Evolutionary conservation across 495 filamentous ascomycete species (phyloP), one percentile per base, ranked within the genome.

Genomic region (Penicillium dipodomyicola): DNA sequence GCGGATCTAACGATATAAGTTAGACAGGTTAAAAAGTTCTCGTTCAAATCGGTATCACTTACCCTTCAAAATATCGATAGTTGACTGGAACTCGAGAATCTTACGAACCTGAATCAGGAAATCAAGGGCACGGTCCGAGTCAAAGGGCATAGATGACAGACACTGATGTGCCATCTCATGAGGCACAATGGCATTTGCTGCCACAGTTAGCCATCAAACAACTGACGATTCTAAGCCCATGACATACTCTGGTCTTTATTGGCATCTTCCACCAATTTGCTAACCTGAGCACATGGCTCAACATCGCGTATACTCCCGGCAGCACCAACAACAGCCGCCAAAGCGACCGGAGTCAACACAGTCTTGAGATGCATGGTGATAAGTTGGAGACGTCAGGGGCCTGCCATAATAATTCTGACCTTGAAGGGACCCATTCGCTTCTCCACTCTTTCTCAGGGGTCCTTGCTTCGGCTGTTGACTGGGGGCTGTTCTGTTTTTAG

Each of bases 61-160:
- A 63, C 67, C 10, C 10, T 80, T 83, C 9, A 85, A 69, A 63
- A 81, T 80, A 19, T 74, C 72, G 17, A 83, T 47, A 0, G 82
- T 85, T 29, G 72, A 80, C 55, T 86, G 83, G 47, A 84, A 84
- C 61, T 85, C 75, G 2, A 86, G 59, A 4, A 77, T 79, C 41
- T 83, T 77, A 54, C 78, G 80, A 49, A 77, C 81, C 61, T 86
- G 83, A 22, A 68, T 61, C 17, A 85, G 30, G 58, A 86, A 84
- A 9, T 72, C 63, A 12, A 69, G 65, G 6, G 79, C 82, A 17
- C 80, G 76, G 27, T 73, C 77, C 3, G 72, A 42, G 55, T 82
- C 77, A 61, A 87, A 84, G 0, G 83, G 83, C 45, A 84, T 79
- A 20, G 72, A 81, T 25, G 64, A 70, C n/a, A 87, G 69, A 59